These are phyloP conservation scores for Stenogyne calaminthoides DNA, from an alignment of 305 asterid genomes.

Conservation along the genomic window DNA sequence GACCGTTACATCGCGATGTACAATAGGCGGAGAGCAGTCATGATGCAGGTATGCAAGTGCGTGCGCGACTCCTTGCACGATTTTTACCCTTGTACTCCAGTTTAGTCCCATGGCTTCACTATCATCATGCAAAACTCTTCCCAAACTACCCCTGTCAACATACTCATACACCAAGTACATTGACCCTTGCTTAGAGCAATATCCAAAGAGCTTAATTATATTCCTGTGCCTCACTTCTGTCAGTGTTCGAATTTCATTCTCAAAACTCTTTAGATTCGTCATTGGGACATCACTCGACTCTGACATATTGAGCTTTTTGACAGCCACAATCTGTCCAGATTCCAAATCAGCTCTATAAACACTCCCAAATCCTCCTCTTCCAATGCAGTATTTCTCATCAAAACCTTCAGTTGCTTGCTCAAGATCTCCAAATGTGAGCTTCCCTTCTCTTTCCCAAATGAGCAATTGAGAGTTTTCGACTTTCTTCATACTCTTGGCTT, in stretches of 20 bases:
- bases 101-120: constrained; percentile 50
- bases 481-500: constrained; percentile 36
- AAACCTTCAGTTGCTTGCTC: constrained; percentile 71
- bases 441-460: constrained; percentile 75
- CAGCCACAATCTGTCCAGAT: constrained; percentile 70
- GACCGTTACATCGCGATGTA: constrained; percentile 76
- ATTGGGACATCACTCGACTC: constrained; percentile 61
- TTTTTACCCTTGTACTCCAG: constrained; percentile 70
- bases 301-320: constrained; percentile 65
- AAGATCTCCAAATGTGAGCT: constrained; percentile 66
- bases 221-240: constrained; percentile 88
- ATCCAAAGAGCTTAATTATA: constrained; percentile 85
- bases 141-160: constrained; percentile 75
- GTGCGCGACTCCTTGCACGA: constrained; percentile 82
- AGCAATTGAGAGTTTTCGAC: constrained; percentile 49
- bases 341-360: constrained; percentile 71
- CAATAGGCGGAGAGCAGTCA: constrained; percentile 80
- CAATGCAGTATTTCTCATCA: constrained; percentile 63
- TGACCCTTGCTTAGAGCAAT: constrained; percentile 66
- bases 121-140: constrained; percentile 52
- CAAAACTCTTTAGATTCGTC: constrained; percentile 56
- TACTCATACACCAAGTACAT: constrained; percentile 90
- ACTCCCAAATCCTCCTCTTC: constrained; percentile 85
- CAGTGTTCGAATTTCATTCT: constrained; percentile 77
- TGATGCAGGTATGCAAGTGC: constrained; percentile 94